Base-by-base conservation (phyloP, 805 yeast genomes). In the Wickerhamomyces mucosus region DNA sequence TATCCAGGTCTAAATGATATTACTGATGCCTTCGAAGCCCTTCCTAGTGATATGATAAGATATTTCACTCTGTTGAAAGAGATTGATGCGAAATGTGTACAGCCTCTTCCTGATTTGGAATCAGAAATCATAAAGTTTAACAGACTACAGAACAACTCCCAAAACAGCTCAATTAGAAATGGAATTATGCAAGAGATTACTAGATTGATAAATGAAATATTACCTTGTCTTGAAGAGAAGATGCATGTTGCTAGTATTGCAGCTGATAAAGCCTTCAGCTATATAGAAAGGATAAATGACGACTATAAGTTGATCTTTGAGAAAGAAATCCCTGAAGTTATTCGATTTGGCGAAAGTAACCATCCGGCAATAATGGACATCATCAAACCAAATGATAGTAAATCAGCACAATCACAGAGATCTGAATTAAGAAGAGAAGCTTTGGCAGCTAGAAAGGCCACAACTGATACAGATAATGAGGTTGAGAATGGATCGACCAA, bases 201-300 rank as follows among this genome's bases (percentile, higher is more conserved):
- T 20, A 43, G 44, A 12, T 42, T 63, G 21, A 61, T 74, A 14
- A 62, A 65, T 40, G 95, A 83, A 36, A 65, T 89, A 34, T 75
- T 89, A 63, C 96, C 97, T 1, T 83, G 95, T 39, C 58, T 89
- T 34, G 97, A 89, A 52, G 96, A 92, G 53, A 92, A 92, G 57
- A 85, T 92, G 94, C 96, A 89, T 54, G 96, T 92, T 26, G 89
- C 96, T 5, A 78, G 89, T 2, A 78, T 84, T 24, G 96, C 96
- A 15, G 69, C 83, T 19, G 96, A 88, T 45, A 68, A 78, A 10
- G 67, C 86, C 28, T 59, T 67, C 19, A 73, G 77, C 36, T 81
- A 84, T 47, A 58, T 84, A 34, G 67, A 65, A 31, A 65, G 96
- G 31, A 67, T 92, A 41, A 82, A 88, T 50, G 73, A 79, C 43